A percentile compares a stretch with the other conserved stretches of the same genome.
These are phyloP conservation scores for grape (Vitis vinifera) DNA, from an alignment of 164 flowering plant genomes.

Conservation along the genomic window ASM3070453v1 NC_081815.1:4589001-4589500, in stretches of 20 bases:
- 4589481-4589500: slow-evolving; percentile 9
- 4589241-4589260: background rate
- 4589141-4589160: background rate
- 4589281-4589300: background rate
- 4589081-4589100: slow-evolving; percentile 20
- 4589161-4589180: background rate
- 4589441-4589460: too few species aligned
- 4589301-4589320: slow-evolving; percentile 3
- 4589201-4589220: background rate
- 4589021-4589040: slow-evolving; percentile 53
- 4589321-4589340: slow-evolving; percentile 1
- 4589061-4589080: slow-evolving; percentile 24
- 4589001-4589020: slow-evolving; percentile 54
- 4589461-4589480: background rate
- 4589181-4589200: background rate
- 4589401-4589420: too few species aligned
- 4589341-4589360: background rate
- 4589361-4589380: slow-evolving; percentile 2
- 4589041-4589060: slow-evolving; percentile 50
- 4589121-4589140: slow-evolving; percentile 9
- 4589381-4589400: too few species aligned
- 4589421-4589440: too few species aligned
- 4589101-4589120: slow-evolving; percentile 15
- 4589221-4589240: background rate
- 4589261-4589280: background rate